These are phyloP conservation scores for thale cress (Arabidopsis thaliana) DNA, from an alignment of 345 rosid species.

Conservation along the genomic window TAIR10.1 NC_003070.9:4476001-4476500, in stretches of 20 bases:
- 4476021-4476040: not conserved
- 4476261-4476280: not conserved
- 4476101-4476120: conserved; percentile 1
- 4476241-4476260: not conserved
- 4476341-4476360: conserved; percentile 3
- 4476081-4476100: not conserved
- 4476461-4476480: conserved; percentile 93
- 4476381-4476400: conserved; percentile 9
- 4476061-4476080: not conserved
- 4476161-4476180: no score
- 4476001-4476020: conserved; percentile 11
- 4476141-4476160: not conserved
- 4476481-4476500: conserved; percentile 96
- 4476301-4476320: not conserved
- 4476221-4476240: not conserved
- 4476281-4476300: conserved; percentile 26
- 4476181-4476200: not conserved
- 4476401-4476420: not conserved
- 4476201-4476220: not conserved
- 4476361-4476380: conserved; percentile 4
- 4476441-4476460: conserved; percentile 74
- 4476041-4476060: not conserved
- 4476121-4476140: conserved; percentile 11
- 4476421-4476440: conserved; percentile 82
- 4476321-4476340: conserved; percentile 10